phyloP scores from a whole-genome alignment of 305 asterid genomes.

The Salvia sclarea region DNA sequence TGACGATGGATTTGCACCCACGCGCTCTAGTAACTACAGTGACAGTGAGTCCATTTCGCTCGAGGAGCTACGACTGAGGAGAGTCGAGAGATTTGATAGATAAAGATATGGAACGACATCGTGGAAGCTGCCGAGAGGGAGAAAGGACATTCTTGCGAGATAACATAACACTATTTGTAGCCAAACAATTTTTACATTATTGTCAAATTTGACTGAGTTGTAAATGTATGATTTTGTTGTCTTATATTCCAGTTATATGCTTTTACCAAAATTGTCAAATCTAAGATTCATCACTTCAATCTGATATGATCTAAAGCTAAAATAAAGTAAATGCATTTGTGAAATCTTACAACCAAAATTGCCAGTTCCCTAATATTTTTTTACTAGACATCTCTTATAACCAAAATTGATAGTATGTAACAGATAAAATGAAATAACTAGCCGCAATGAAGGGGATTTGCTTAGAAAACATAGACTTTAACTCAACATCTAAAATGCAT shows the following conservation, averaged over 20 bases:
- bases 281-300: no score
- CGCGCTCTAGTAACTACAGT: neutral
- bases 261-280: no score
- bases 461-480: neutral
- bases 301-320: no score
- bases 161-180: neutral
- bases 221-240: neutral
- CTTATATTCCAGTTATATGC: neutral
- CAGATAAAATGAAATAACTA: neutral
- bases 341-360: neutral
- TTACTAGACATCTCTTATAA: neutral
- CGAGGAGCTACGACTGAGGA: constrained; percentile 63
- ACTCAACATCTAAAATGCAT: constrained; percentile 32
- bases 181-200: neutral
- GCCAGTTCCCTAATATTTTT: neutral
- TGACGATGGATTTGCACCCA: constrained; percentile 21
- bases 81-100: constrained; percentile 64
- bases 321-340: neutral
- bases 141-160: no score
- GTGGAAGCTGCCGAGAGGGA: neutral
- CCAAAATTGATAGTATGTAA: neutral
- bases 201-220: neutral
- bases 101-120: neutral
- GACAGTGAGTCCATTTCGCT: constrained; percentile 39
- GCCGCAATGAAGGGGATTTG: neutral